These are phyloP conservation scores for Lyophyllum shimeji DNA, from an alignment of 768 basidiomycete genomes.

Conservation along the genomic window DNA sequence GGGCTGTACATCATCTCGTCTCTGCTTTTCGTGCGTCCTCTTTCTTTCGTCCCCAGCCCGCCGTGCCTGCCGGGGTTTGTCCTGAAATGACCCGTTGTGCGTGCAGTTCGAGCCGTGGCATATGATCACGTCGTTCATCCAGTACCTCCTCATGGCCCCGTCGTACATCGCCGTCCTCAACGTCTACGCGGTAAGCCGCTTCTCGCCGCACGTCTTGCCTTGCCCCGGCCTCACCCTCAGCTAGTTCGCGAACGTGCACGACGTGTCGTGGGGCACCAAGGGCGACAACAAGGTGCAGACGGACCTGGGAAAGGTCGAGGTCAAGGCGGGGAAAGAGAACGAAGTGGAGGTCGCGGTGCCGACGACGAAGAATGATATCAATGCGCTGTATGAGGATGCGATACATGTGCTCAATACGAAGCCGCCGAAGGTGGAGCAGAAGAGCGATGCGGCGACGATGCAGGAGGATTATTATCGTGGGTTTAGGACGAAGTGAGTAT, in stretches of 20 bases:
- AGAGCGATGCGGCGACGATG: conserved; percentile 56
- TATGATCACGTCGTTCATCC: conserved; percentile 95
- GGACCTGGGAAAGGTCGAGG: conserved; percentile 65
- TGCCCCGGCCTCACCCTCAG: too few relatives aligned
- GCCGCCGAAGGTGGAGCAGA: conserved; percentile 68
- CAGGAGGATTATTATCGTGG: conserved; percentile 88
- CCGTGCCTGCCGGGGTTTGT: too few relatives aligned
- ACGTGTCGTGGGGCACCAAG: conserved; percentile 95
- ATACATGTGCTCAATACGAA: conserved; percentile 78
- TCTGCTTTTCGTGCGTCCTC: conserved; percentile 83
- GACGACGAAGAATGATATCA: conserved; percentile 85
- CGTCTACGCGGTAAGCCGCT: conserved; percentile 84
- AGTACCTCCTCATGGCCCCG: conserved; percentile 89
- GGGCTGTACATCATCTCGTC: conserved; percentile 87
- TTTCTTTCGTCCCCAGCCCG: too few relatives aligned
- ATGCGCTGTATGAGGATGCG: conserved; percentile 90
- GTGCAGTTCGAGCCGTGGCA: conserved; percentile 94
- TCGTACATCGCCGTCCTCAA: conserved; percentile 94
- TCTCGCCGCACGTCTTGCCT: too few relatives aligned
- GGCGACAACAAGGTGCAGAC: conserved; percentile 86
- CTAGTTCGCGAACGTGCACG: conserved; percentile 88
- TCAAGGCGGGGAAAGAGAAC: conserved; percentile 49
- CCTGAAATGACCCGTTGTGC: background rate
- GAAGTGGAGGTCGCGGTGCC: conserved; percentile 88
- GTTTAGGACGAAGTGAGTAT: conserved; percentile 84